Conservation (phyloP, 176 grass and related monocot genomes). For the Paspalum vaginatum region DNA sequence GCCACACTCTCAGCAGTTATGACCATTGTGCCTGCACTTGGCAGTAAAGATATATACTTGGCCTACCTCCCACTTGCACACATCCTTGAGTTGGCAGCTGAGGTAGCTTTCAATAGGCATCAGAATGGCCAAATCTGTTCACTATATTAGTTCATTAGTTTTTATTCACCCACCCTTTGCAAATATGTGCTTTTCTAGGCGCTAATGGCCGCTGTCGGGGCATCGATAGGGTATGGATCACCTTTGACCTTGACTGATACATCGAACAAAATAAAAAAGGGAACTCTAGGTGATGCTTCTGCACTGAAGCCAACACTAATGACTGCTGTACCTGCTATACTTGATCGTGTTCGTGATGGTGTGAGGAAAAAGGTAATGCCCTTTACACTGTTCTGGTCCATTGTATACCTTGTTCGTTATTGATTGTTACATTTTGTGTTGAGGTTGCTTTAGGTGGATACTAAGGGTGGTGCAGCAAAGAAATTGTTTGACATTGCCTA, state of each 20-base stretch:
- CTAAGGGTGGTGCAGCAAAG: constrained; percentile 79
- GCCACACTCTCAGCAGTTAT: constrained; percentile 89
- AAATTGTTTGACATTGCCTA: constrained; percentile 82
- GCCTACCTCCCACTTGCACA: constrained; percentile 94
- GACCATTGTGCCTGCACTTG: constrained; percentile 77
- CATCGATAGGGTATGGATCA: constrained; percentile 89
- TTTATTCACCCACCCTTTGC: constrained; percentile 27
- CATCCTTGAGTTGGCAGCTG: constrained; percentile 92
- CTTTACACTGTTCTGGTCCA: constrained; percentile 21
- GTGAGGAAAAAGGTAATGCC: constrained; percentile 83
- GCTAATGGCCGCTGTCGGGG: constrained; percentile 76
- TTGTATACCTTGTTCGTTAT: constrained; percentile 30
- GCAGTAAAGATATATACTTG: constrained; percentile 81
- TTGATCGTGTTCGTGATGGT: constrained; percentile 87
- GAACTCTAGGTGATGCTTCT: constrained; percentile 92
- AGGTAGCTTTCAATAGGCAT: constrained; percentile 51
- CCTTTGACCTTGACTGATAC: constrained; percentile 91
- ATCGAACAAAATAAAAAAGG: constrained; percentile 92
- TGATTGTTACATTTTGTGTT: constrained; percentile 29
- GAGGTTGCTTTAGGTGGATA: constrained; percentile 63
- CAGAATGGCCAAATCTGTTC: constrained; percentile 17
- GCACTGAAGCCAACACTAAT: constrained; percentile 83
- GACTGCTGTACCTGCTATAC: constrained; percentile 92
- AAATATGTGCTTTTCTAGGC: constrained; percentile 52
- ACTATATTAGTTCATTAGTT: constrained; percentile 29